These are phyloP conservation scores for Ligustrum vulgare DNA, from an alignment of 257 asterid genomes.

Conservation along the genomic window DNA sequence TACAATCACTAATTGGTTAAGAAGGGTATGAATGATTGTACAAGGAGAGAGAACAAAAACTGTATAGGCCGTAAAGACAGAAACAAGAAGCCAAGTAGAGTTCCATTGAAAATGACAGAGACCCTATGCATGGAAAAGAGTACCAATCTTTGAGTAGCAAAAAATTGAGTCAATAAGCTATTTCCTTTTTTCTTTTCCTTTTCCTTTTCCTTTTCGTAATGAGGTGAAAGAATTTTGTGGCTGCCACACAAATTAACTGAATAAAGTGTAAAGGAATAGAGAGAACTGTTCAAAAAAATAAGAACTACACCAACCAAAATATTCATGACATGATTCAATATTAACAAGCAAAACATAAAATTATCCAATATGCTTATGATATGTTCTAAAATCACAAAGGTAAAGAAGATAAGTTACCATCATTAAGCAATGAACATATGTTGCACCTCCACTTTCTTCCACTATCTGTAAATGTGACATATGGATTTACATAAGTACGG, in stretches of 20 bases:
- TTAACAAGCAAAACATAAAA: neutral
- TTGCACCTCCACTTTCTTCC: conserved; percentile 93
- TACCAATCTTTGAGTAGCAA: conserved; percentile 6
- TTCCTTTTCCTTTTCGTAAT: neutral
- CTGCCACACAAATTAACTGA: conserved; percentile 2
- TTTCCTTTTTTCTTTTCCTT: neutral
- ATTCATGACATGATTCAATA: conserved; percentile 7
- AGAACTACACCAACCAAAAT: conserved; percentile 2
- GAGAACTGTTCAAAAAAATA: neutral
- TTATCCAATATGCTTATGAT: neutral
- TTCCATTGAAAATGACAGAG: neutral
- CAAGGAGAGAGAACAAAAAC: neutral
- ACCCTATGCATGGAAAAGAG: neutral
- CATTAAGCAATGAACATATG: conserved; percentile 71
- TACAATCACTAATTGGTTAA: neutral
- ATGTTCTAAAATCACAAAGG: conserved; percentile 10
- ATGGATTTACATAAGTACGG: conserved; percentile 82
- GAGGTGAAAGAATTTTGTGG: neutral
- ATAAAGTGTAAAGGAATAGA: neutral
- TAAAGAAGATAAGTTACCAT: conserved; percentile 45
- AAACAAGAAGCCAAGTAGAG: neutral
- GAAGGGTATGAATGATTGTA: neutral
- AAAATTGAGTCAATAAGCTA: neutral
- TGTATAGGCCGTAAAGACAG: neutral
- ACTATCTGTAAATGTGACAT: conserved; percentile 63